A percentile compares a stretch with the other conserved stretches of the same genome.
Conservation (phyloP, 2,329 filamentous ascomycete genomes). For the Alternaria sp. region DNA sequence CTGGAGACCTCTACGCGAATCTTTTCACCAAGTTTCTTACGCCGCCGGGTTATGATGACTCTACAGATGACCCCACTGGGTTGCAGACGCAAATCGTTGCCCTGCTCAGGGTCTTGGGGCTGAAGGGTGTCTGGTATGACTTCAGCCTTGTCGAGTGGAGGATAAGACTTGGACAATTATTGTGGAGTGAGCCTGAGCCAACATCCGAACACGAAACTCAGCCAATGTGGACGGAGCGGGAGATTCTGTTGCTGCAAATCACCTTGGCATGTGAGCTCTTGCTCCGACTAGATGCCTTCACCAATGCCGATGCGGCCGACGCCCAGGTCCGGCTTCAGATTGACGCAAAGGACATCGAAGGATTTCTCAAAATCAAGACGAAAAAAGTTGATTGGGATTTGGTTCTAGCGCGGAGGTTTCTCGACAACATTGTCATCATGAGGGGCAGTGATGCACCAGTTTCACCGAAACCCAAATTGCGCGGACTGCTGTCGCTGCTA, state of each 20-base stretch:
- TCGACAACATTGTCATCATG: constrained; percentile 59
- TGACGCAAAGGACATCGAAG: constrained; percentile 54
- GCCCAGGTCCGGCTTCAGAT: constrained; percentile 53
- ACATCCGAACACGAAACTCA: constrained; percentile 29
- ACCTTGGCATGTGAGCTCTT: constrained; percentile 63
- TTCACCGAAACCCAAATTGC: constrained; percentile 30
- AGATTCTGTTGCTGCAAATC: constrained; percentile 64
- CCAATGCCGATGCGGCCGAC: constrained; percentile 36
- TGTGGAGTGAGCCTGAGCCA: constrained; percentile 64
- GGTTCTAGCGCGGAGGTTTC: constrained; percentile 60
- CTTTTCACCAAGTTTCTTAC: constrained; percentile 55
- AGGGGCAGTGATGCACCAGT: constrained; percentile 30
- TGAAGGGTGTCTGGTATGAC: constrained; percentile 75
- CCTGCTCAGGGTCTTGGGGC: constrained; percentile 70
- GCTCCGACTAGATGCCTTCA: constrained; percentile 61
- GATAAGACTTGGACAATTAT: constrained; percentile 73
- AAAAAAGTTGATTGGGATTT: constrained; percentile 66
- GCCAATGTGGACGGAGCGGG: constrained; percentile 54
- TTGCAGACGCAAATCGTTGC: constrained; percentile 75
- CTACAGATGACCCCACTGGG: constrained; percentile 65
- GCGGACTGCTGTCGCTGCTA: constrained; percentile 42
- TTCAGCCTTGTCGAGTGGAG: constrained; percentile 79
- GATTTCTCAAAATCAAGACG: constrained; percentile 58
- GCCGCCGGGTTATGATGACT: constrained; percentile 48
- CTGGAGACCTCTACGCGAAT: constrained; percentile 60